Evolutionary conservation across 2,329 filamentous ascomycete species (phyloP), one percentile per base, ranked within the genome.

Genomic region (Plectosphaerella sp.): DNA sequence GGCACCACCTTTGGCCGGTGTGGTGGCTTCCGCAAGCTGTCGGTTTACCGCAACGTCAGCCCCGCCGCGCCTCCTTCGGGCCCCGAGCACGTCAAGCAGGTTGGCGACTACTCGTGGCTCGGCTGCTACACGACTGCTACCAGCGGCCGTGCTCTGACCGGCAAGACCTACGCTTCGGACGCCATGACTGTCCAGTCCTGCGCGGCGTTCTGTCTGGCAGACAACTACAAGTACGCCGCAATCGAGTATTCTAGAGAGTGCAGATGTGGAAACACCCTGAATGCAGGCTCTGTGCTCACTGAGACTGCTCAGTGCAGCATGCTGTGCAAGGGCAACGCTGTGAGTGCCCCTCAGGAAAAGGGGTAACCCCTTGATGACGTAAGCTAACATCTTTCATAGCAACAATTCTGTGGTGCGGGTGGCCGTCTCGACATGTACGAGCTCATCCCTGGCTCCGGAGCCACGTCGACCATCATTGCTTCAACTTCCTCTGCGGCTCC

Each of bases 191-290:
- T 62, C 11, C 57, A 61, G 10, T 22, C 51, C 2, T 65, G 63
- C 43, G 55, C 61, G 2, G 54, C 57, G 3, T 63, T 62, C 52
- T 64, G 60, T 22, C 56, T 42, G 5, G 36, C 54, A 3, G 57
- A 48, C n/a, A 57, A 55, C 39, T 58, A 50, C 50, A 48, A 51
- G 11, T 57, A 55, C 41, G 60, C 62, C 51, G 63, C 61, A 42
- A 33, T 65, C 5, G 63, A 65, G 47, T 65, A 64, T 35, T 58
- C 51, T 5, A 52, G 61, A n/a, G 63, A 65, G 49, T 65, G 63
- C 54, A 61, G 54, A 49, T 62, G 59, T 39, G 61, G 61, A n/a
- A 58, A 60, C 37, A 28, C 52, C 10, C 52, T 54, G n/a, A 56
- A 47, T 7, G 48, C 50, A 2, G 58, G 58, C 9, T 59, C 58